phyloP scores from a whole-genome alignment of 176 grass and related monocot species.

The Areca catechu region DNA sequence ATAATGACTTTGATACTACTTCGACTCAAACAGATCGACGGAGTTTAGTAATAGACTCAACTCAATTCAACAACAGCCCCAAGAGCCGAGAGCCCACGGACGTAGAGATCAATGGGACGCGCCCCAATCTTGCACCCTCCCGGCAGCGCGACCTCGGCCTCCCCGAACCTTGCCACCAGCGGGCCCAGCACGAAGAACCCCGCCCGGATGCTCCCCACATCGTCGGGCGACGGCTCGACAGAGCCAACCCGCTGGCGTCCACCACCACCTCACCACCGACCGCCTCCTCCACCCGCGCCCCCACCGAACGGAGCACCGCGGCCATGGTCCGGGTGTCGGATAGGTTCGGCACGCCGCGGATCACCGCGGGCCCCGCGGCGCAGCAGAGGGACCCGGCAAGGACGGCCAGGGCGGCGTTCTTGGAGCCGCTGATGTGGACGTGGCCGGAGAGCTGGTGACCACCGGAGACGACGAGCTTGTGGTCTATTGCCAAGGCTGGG shows the following conservation, averaged over 20 bases:
- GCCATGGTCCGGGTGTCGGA: conserved; percentile 18
- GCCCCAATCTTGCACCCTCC: conserved; percentile 15
- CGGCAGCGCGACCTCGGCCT: conserved; percentile 12
- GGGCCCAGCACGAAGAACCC: conserved; percentile 20
- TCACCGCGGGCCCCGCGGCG: not conserved
- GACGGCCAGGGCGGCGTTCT: conserved; percentile 16
- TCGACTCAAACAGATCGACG: too few species aligned
- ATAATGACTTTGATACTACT: too few species aligned
- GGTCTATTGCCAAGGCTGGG: not conserved
- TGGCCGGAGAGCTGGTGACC: conserved; percentile 14
- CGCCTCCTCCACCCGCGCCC: conserved; percentile 4
- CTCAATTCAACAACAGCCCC: conserved; percentile 12
- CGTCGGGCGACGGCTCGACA: conserved; percentile 2
- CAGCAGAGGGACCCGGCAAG: conserved; percentile 16
- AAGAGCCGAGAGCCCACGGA: conserved; percentile 10
- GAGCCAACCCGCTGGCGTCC: conserved; percentile 1
- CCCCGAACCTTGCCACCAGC: conserved; percentile 9
- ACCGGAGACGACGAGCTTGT: conserved; percentile 7
- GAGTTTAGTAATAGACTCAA: not conserved
- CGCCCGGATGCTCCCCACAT: conserved; percentile 8
- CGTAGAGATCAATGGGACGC: conserved; percentile 13
- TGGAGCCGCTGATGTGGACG: conserved; percentile 16
- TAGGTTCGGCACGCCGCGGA: conserved; percentile 8
- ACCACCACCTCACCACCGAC: conserved; percentile 9
- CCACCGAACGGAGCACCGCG: conserved; percentile 7